Conservation (phyloP, 2,329 filamentous ascomycete genomes). For the Balansia obtecta region DNA sequence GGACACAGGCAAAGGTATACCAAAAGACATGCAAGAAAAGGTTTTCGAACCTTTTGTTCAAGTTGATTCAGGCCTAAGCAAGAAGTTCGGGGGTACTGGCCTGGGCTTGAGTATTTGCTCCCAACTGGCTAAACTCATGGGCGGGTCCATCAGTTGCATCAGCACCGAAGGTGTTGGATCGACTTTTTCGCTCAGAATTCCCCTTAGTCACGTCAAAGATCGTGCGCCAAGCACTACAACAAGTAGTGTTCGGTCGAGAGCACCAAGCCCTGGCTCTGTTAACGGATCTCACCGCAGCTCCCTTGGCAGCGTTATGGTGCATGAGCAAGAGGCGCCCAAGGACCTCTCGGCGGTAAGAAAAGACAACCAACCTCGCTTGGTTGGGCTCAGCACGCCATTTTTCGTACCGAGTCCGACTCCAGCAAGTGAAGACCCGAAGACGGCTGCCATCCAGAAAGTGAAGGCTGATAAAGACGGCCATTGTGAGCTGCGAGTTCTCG, state of each 20-base stretch:
- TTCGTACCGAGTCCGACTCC: constrained; percentile 40
- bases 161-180: constrained; percentile 66
- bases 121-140: constrained; percentile 75
- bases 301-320: constrained; percentile 11
- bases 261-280: constrained; percentile 31
- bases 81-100: constrained; percentile 82
- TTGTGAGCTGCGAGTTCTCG: constrained; percentile 64
- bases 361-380: constrained; percentile 55
- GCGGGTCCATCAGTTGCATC: constrained; percentile 57
- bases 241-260: constrained; percentile 38
- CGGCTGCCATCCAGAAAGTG: constrained; percentile 52
- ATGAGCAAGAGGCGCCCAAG: constrained; percentile 7
- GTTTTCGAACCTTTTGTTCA: constrained; percentile 95
- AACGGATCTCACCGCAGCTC: constrained; percentile 24
- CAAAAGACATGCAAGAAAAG: constrained; percentile 60
- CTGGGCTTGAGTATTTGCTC: constrained; percentile 81
- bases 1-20: constrained; percentile 80
- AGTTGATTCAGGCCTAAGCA: constrained; percentile 78
- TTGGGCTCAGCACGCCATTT: constrained; percentile 75
- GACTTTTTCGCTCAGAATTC: constrained; percentile 72
- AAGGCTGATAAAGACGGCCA: constrained; percentile 33
- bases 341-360: constrained; percentile 8
- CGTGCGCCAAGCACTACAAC: constrained; percentile 39
- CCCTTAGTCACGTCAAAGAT: constrained; percentile 63
- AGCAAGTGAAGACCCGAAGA: constrained; percentile 41